Conservation (phyloP, 306 rosid species). For the Casuarina glauca region DNA sequence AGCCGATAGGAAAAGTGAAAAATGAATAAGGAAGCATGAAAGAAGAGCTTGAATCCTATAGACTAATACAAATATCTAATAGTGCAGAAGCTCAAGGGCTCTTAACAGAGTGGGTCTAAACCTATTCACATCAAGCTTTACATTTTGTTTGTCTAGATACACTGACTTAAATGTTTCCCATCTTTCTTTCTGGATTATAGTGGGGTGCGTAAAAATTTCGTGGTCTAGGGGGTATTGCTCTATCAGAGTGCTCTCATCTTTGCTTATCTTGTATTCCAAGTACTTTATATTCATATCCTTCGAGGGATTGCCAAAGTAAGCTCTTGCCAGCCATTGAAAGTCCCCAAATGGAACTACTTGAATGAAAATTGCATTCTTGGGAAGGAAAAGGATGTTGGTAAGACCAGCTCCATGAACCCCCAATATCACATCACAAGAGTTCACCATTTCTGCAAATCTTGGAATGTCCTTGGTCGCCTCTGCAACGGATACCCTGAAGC, state of each 20-base stretch:
- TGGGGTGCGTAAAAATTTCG: conserved; percentile 50
- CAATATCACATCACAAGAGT: conserved; percentile 84
- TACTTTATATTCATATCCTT: conserved; percentile 67
- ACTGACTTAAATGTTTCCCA: conserved; percentile 57
- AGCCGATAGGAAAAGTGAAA: neutral
- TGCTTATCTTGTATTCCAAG: conserved; percentile 64
- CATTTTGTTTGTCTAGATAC: conserved; percentile 72
- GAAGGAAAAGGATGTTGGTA: conserved; percentile 82
- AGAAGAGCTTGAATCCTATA: neutral
- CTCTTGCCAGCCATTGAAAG: conserved; percentile 59
- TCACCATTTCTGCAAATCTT: conserved; percentile 60
- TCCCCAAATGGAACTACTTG: conserved; percentile 80
- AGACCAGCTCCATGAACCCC: conserved; percentile 98
- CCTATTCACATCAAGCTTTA: conserved; percentile 60
- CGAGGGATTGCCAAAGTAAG: conserved; percentile 58
- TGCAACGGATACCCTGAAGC: conserved; percentile 48
- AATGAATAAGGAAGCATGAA: neutral
- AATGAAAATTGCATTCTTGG: conserved; percentile 70
- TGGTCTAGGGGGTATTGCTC: conserved; percentile 65
- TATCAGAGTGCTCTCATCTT: conserved; percentile 71
- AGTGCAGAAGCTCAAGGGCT: conserved; percentile 76
- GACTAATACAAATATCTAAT: conserved; percentile 14
- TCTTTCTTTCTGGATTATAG: conserved; percentile 43
- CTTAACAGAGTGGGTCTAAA: conserved; percentile 63
- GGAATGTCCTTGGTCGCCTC: conserved; percentile 52